Conservation (phyloP, 2,329 filamentous ascomycete species). For the Didymella arachidicola region DNA sequence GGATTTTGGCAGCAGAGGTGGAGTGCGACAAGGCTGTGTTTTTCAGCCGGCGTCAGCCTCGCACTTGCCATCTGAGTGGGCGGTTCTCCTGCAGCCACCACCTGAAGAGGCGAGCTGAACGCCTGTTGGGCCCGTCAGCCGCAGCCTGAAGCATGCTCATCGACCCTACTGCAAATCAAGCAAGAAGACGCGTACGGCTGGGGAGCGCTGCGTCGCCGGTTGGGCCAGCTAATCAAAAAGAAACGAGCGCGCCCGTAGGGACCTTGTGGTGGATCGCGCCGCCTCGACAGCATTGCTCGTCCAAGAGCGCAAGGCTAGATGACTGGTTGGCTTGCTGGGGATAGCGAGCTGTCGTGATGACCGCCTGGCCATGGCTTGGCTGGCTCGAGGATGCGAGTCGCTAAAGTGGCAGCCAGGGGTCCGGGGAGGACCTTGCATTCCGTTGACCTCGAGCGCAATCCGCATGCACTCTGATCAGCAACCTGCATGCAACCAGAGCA, state of each 20-base stretch:
- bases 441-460: slow-evolving; percentile 6
- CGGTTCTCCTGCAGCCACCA: slow-evolving; percentile 47
- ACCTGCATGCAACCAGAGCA: no score
- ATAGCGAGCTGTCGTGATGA: slow-evolving; percentile 31
- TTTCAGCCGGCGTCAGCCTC: slow-evolving; percentile 48
- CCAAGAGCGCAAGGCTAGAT: slow-evolving; percentile 32
- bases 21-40: slow-evolving; percentile 50
- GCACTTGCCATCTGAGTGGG: slow-evolving; percentile 50
- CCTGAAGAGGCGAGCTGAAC: slow-evolving; percentile 46
- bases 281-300: slow-evolving; percentile 34
- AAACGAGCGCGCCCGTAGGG: slow-evolving; percentile 40
- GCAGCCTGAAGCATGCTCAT: slow-evolving; percentile 39
- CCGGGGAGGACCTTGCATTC: slow-evolving; percentile 15
- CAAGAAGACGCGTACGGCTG: slow-evolving; percentile 28
- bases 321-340: slow-evolving; percentile 24
- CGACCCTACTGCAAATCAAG: slow-evolving; percentile 41
- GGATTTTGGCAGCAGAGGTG: slow-evolving; percentile 42
- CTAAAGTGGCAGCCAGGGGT: slow-evolving; percentile 15
- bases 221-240: slow-evolving; percentile 44
- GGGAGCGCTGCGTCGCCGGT: slow-evolving; percentile 32
- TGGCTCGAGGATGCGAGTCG: slow-evolving; percentile 25
- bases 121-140: slow-evolving; percentile 44
- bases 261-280: slow-evolving; percentile 44
- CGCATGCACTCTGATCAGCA: slow-evolving; percentile 14
- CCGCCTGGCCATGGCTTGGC: slow-evolving; percentile 38